Percentiles rank a stretch among this genome's conserved stretches.
These are phyloP conservation scores for Penicillium nucicola DNA, from an alignment of 495 filamentous ascomycete species.

Conservation along the genomic window DNA sequence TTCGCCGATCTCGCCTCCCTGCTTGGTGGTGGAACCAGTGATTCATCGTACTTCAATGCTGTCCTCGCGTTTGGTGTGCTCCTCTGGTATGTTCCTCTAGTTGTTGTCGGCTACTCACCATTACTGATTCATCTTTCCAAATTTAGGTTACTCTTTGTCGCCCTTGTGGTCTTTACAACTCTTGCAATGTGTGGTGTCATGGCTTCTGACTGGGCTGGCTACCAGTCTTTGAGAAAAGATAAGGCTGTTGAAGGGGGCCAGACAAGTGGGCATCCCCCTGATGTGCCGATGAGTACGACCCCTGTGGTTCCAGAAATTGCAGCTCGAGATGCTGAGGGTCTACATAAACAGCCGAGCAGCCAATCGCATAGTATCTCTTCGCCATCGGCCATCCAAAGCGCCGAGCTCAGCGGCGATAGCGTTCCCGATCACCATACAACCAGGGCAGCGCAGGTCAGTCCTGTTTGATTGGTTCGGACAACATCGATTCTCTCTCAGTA, in stretches of 20 bases:
- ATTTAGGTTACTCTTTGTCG: conserved; percentile 27
- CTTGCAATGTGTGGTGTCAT: conserved; percentile 28
- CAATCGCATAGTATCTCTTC: conserved; percentile 12
- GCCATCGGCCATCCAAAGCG: conserved; percentile 7
- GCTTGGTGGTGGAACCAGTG: conserved; percentile 7
- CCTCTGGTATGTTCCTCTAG: conserved; percentile 18
- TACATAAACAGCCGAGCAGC: conserved; percentile 19
- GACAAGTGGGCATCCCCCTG: conserved; percentile 4
- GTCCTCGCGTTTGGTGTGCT: conserved; percentile 31
- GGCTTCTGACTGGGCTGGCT: conserved; percentile 21
- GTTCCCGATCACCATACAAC: not conserved
- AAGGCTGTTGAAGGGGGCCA: not conserved
- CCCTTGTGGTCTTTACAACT: conserved; percentile 24
- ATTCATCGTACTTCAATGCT: conserved; percentile 16
- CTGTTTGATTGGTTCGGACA: not conserved
- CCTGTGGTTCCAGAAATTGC: conserved; percentile 12
- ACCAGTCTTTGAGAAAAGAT: conserved; percentile 19
- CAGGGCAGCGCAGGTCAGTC: not conserved
- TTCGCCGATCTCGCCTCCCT: conserved; percentile 28
- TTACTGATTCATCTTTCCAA: not conserved
- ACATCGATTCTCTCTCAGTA: too few relatives aligned
- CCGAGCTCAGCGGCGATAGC: conserved; percentile 8
- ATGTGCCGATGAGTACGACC: conserved; percentile 18
- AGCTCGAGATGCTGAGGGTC: conserved; percentile 18
- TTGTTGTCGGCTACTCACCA: not conserved